A percentile compares a stretch with the other conserved stretches of the same genome.
Evolutionary conservation across 1,284 basidiomycete species (phyloP).

Genomic region (Cutaneotrichosporon sp.): DNA sequence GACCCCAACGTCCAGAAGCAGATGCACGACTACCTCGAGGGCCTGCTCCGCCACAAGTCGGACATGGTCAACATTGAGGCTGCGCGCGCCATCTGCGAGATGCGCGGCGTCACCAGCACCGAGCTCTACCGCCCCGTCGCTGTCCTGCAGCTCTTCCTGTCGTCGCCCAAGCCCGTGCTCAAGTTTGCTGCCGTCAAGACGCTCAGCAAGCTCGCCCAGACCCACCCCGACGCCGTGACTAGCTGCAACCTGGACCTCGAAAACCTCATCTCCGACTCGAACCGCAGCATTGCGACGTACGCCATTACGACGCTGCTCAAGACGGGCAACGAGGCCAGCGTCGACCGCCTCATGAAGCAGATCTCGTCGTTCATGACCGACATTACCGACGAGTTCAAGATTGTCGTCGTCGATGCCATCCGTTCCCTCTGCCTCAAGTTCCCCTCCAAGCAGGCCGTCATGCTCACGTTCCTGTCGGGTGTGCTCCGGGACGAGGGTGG

Average conservation of each 20-base stretch:
- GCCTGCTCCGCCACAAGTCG: slow-evolving; percentile 95
- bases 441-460: slow-evolving; percentile 89
- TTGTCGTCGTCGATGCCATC: slow-evolving; percentile 98
- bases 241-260: slow-evolving; percentile 97
- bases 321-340: slow-evolving; percentile 98
- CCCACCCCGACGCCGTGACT: slow-evolving; percentile 78
- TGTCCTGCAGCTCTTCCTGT: slow-evolving; percentile 86
- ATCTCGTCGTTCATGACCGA: slow-evolving; percentile 99
- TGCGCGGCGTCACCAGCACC: slow-evolving; percentile 70
- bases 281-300: slow-evolving; percentile 95
- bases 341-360: slow-evolving; percentile 98
- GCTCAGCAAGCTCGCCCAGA: slow-evolving; percentile 77
- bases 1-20: slow-evolving; percentile 89
- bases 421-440: slow-evolving; percentile 98
- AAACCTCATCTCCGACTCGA: slow-evolving; percentile 92
- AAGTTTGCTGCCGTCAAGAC: slow-evolving; percentile 98
- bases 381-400: slow-evolving; percentile 99
- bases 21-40: slow-evolving; percentile 91
- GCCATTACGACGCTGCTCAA: slow-evolving; percentile 98
- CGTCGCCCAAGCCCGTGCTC: slow-evolving; percentile 85
- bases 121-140: slow-evolving; percentile 85
- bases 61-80: slow-evolving; percentile 99
- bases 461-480: slow-evolving; percentile 91
- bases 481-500: slow-evolving; percentile 95
- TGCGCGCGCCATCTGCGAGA: slow-evolving; percentile 93